Percentiles rank a stretch among this genome's conserved stretches.
Evolutionary conservation across 148 eudicot species (phyloP).

Genomic region (Nepenthes mirabilis): DNA sequence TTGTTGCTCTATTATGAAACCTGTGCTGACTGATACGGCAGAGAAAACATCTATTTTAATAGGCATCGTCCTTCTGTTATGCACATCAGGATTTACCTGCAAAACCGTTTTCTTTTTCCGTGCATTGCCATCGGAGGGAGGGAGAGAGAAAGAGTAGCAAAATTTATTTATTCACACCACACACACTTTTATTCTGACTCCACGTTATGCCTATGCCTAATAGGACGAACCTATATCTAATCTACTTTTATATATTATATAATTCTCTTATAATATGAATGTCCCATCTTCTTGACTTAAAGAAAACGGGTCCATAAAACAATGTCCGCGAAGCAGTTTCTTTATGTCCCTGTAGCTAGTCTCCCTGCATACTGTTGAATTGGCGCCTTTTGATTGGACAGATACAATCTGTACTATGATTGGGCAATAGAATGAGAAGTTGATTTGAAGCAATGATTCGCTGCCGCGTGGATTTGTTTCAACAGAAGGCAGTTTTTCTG

Average conservation of each 20-base stretch:
- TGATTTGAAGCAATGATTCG: neutral
- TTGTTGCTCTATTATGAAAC: neutral
- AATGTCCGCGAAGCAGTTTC: constrained; percentile 10
- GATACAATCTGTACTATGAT: neutral
- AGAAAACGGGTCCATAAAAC: constrained; percentile 14
- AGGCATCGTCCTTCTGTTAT: too few relatives aligned
- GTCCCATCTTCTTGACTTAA: neutral
- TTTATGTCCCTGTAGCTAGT: neutral
- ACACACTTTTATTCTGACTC: constrained; percentile 16
- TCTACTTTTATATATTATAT: constrained; percentile 18
- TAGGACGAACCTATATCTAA: constrained; percentile 18
- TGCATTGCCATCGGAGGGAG: neutral
- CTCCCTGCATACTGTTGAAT: neutral
- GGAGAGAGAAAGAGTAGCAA: constrained; percentile 5
- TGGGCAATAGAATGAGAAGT: neutral
- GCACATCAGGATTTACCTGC: too few relatives aligned
- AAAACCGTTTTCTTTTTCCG: too few relatives aligned
- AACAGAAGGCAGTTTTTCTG: constrained; percentile 8
- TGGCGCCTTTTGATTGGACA: neutral
- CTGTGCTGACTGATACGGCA: neutral
- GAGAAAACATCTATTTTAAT: too few relatives aligned
- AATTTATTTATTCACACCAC: constrained; percentile 21
- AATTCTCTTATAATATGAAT: constrained; percentile 5
- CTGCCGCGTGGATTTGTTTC: neutral
- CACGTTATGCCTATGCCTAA: constrained; percentile 32